A percentile compares a stretch with the other conserved stretches of the same genome.
Conservation (phyloP, 73 alveolate species). For the Stentor coeruleus region DNA sequence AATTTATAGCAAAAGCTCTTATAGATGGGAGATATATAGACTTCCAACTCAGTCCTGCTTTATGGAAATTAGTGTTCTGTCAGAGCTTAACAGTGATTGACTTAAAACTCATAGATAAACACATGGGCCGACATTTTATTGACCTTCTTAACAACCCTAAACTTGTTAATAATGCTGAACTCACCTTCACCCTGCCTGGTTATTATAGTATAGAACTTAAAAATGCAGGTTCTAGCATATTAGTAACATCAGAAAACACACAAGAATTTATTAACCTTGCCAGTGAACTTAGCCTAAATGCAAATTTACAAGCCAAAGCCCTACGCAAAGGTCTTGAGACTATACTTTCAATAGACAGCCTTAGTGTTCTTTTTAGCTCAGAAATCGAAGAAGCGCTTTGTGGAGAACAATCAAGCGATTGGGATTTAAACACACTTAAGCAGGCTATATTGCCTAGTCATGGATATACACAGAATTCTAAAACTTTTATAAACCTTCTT, state of each 20-base stretch:
- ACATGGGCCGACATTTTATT: neutral
- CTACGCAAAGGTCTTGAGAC: constrained; percentile 11
- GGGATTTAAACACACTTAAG: constrained; percentile 45
- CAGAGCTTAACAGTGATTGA: constrained; percentile 46
- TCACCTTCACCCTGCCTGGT: constrained; percentile 83
- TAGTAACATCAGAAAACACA: constrained; percentile 49
- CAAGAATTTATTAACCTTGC: neutral
- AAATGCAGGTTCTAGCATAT: constrained; percentile 58
- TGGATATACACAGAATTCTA: constrained; percentile 66
- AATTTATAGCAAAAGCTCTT: constrained; percentile 67
- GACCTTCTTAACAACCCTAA: neutral
- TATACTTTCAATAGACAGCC: neutral
- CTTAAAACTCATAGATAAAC: constrained; percentile 49
- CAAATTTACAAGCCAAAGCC: neutral
- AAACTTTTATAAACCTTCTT: constrained; percentile 46
- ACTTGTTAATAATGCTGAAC: constrained; percentile 37
- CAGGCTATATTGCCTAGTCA: constrained; percentile 83
- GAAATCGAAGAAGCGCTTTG: constrained; percentile 78
- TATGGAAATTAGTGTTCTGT: constrained; percentile 72
- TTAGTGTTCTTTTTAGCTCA: constrained; percentile 46
- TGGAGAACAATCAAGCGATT: constrained; percentile 58
- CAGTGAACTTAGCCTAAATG: neutral
- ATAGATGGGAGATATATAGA: constrained; percentile 81
- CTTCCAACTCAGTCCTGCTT: constrained; percentile 68
- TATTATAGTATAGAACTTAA: constrained; percentile 56